Evolutionary conservation across 345 rosid species (phyloP), one percentile per base, ranked within the genome.

Genomic region (Camelina hispida): DNA sequence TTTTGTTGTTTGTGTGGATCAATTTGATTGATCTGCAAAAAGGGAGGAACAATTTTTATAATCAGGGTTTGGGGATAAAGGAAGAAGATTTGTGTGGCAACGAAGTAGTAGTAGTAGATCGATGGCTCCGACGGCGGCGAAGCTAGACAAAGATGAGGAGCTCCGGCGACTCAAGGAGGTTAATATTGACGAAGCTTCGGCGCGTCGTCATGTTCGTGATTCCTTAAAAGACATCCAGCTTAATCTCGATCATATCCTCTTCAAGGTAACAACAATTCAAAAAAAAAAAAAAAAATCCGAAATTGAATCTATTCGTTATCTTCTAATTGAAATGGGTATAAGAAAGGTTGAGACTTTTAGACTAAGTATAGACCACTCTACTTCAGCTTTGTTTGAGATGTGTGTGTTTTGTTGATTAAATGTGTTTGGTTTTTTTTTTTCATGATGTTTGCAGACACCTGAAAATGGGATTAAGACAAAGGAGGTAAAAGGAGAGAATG

Each of bases 141-240:
- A 68, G 83, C 64, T 89, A 17, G 73, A 72, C 23, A 84, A 67
- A 14, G 84, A 79, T 42, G 80, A 81, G 8, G 97, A 87, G 75
- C 76, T 95, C 75, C 85, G 75, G 79, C 77, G 72, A 81, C 65
- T 95, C 14, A 76, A 84, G 62, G 81, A 83, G 55, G 88, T 88
- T 17, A 70, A 85, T 34, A 90, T 88, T 85, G 99, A 92, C 57
- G 85, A 89, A 52, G 99, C 82, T 57, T 82, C 88, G 0, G 90
- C 87, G 23, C 86, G 99, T 74, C 83, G 90, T 65, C 85, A 77
- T 11, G 96, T 86, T 62, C 96, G 98, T 20, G 88, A 92, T 30
- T 91, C 96, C 9, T 89, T 89, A 35, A 89, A 84, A 84, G 78
- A 86, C 47, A 77, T 87, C 54, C 98, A 93, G 78, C 88, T 87